These are phyloP conservation scores for Scytalidium sp. DNA, from an alignment of 2,329 filamentous ascomycete genomes.

Conservation along the genomic window DNA sequence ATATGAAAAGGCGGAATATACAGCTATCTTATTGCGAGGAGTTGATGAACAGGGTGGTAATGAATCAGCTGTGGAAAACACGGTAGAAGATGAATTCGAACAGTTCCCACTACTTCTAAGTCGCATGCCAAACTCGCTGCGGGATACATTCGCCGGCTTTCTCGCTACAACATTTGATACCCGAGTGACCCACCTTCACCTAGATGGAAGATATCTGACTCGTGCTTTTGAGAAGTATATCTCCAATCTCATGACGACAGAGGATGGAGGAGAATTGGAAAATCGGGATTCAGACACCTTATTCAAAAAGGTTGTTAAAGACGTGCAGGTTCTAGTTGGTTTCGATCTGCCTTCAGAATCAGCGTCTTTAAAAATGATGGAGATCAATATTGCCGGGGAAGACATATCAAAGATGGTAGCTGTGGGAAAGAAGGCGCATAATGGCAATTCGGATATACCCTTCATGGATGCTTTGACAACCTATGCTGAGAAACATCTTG, in stretches of 20 bases:
- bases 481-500: slow-evolving; percentile 37
- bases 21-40: slow-evolving; percentile 21
- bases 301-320: slow-evolving; percentile 21
- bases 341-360: slow-evolving; percentile 23
- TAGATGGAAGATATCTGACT: slow-evolving; percentile 34
- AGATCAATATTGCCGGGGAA: slow-evolving; percentile 37
- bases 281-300: slow-evolving; percentile 5
- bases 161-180: slow-evolving; percentile 40
- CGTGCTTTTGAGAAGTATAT: slow-evolving; percentile 25
- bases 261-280: slow-evolving; percentile 15
- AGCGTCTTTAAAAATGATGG: slow-evolving; percentile 34
- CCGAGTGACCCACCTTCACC: slow-evolving; percentile 32
- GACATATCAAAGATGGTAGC: slow-evolving; percentile 32
- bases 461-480: slow-evolving; percentile 36
- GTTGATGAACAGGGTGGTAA: slow-evolving; percentile 7
- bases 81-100: slow-evolving; percentile 30
- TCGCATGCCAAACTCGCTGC: slow-evolving; percentile 40
- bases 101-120: slow-evolving; percentile 40
- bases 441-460: slow-evolving; percentile 17
- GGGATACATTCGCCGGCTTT: slow-evolving; percentile 39
- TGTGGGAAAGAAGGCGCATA: slow-evolving; percentile 16
- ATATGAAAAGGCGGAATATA: slow-evolving; percentile 27
- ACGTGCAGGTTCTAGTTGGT: slow-evolving; percentile 20
- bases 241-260: slow-evolving; percentile 16
- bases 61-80: slow-evolving; percentile 9